A percentile compares a stretch with the other conserved stretches of the same genome.
These are phyloP conservation scores for Rhodotorula kratochvilovae DNA, from an alignment of 768 basidiomycete species.

Conservation along the genomic window DNA sequence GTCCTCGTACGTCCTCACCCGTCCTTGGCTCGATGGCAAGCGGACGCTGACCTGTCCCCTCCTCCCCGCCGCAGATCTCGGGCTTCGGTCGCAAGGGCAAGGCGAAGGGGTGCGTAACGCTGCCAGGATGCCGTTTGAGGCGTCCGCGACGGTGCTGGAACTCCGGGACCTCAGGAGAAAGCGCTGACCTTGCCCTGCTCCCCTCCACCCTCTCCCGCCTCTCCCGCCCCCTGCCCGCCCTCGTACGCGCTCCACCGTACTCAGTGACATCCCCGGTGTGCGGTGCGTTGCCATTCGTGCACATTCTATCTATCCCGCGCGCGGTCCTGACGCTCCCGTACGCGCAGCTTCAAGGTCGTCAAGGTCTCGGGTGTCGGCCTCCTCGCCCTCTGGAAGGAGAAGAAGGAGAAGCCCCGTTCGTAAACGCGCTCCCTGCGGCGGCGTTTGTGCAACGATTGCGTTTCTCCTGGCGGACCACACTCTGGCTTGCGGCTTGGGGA, in stretches of 20 bases:
- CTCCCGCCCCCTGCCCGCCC: background rate
- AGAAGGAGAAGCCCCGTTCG: slow-evolving; percentile 40
- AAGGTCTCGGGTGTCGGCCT: slow-evolving; percentile 99
- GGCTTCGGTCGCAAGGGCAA: slow-evolving; percentile 99
- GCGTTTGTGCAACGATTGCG: background rate
- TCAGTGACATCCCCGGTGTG: slow-evolving; percentile 94
- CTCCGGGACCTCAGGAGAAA: no score
- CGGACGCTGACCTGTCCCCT: background rate
- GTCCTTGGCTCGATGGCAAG: background rate
- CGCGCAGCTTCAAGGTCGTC: slow-evolving; percentile 73
- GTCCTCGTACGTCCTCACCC: slow-evolving; percentile 51
- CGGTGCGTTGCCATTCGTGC: no score
- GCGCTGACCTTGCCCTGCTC: background rate
- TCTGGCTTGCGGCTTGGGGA: no score
- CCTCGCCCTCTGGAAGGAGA: slow-evolving; percentile 41
- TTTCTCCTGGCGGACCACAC: background rate
- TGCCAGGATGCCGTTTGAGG: no score
- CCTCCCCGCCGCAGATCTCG: slow-evolving; percentile 62
- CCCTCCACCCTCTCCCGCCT: background rate
- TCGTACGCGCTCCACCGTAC: background rate
- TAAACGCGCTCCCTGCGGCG: slow-evolving; percentile 8
- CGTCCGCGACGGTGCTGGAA: no score
- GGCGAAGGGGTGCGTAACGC: slow-evolving; percentile 63
- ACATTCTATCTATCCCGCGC: no score
- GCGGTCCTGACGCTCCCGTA: background rate